phyloP scores from a whole-genome alignment of 73 alveolate genomes.

The Tetrahymena malaccensis region DNA sequence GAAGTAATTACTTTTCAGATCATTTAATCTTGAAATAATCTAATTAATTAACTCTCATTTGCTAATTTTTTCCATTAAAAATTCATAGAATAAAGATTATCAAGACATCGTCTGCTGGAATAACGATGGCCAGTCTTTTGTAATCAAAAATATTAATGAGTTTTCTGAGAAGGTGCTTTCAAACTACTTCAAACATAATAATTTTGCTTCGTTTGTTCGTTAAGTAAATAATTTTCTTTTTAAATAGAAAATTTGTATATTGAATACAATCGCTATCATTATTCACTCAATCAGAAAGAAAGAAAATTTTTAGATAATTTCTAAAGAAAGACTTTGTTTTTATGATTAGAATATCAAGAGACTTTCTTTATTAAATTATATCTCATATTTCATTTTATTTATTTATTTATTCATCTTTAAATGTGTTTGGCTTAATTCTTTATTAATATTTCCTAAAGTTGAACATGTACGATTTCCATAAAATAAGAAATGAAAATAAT shows the following conservation, averaged over 20 bases:
- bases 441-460: background rate
- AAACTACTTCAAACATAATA: slow-evolving; percentile 33
- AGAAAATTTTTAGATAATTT: background rate
- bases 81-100: slow-evolving; percentile 16
- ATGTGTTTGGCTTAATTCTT: background rate
- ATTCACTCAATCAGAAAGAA: background rate
- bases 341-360: background rate
- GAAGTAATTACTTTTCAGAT: slow-evolving; percentile 2
- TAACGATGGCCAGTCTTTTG: slow-evolving; percentile 34
- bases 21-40: background rate
- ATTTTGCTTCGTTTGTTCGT: slow-evolving; percentile 38
- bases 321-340: background rate
- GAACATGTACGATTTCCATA: slow-evolving; percentile 41
- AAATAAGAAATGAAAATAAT: slow-evolving; percentile 30
- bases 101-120: slow-evolving; percentile 34
- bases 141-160: slow-evolving; percentile 21
- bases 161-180: slow-evolving; percentile 38
- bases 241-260: background rate
- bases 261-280: background rate
- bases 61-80: background rate
- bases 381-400: background rate
- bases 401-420: background rate
- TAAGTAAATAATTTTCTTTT: background rate
- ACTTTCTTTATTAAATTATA: background rate
- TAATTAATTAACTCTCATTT: background rate